Evolutionary conservation across 495 filamentous ascomycete species (phyloP), one percentile per base, ranked within the genome.

Genomic region (Neurospora sp.): DNA sequence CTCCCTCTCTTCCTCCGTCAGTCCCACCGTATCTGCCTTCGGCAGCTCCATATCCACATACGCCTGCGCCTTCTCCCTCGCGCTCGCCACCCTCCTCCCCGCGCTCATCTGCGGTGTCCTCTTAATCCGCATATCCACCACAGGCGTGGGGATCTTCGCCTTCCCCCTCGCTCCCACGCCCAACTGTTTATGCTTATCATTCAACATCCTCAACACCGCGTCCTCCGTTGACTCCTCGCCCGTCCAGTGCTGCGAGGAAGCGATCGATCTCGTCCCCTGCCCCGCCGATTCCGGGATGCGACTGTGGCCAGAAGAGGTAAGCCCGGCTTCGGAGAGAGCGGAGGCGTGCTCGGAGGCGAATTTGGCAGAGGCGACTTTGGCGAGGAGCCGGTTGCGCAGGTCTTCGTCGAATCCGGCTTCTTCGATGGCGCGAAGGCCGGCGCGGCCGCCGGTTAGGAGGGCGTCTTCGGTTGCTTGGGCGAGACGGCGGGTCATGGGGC

Each of bases 371-470:
- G 89, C 87, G 5, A 98, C 86, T 76, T 91, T 90, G 75, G 91
- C 90, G 70, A 94, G 88, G 5, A 99, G 85, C 72, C 88, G 81
- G 74, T 83, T 82, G 78, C 93, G 96, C 73, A 98, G 83, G 73
- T 97, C 94, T 20, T 94, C 92, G 71, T 90, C 91, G 83, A 99
- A 97, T 39, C 92, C 93, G 68, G 92, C 93, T 71, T 96, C 91
- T 76, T 92, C 85, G 16, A 97, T 85, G n/a, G 91, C 92, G 77
- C 90, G 91, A 61, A 83, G 86, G 44, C 92, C 91, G 53, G 90
- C 88, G 73, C 87, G 87, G 31, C 92, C 91, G 20, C 91, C 92
- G 72, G 87, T 88, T 37, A 94, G 83, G 35, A 97, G 82, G 7
- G 86, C 87, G 70, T 96, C 91, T 79, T 97, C 93, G 39, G 92